Evolutionary conservation across 2,329 filamentous ascomycete species (phyloP), one percentile per base, ranked within the genome.

Genomic region (Epichloe hybrida): DNA sequence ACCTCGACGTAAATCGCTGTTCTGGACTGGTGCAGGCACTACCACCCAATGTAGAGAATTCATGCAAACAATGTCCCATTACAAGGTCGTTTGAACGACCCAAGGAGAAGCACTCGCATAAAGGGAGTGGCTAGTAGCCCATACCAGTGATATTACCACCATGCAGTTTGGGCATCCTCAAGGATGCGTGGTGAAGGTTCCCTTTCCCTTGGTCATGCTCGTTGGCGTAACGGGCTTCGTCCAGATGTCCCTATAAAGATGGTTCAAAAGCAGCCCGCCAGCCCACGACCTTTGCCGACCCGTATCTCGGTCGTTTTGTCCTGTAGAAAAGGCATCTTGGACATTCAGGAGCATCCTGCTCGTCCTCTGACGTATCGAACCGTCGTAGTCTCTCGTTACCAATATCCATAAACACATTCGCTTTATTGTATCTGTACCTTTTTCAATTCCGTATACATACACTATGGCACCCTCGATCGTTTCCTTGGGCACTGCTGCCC

Each of bases 401-500:
- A 7, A 20, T 50, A 31, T 52, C 40, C 36, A 27, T 53, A 40
- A 54, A 52, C 52, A 54, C 55, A 57, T 51, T 56, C 59, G 54
- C 62, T 61, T 61, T 51, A 31, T 9, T 3, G 27, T 31, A 4
- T 31, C 27, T 9, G 8, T 11, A 31, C 27, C 27, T 31, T 11
- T 3, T 31, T 9, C 27, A 31, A 17, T 31, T 31, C 8, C 27
- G 8, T 31, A 39, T 13, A 34, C 43, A 54, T 53, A 36, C 47
- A 54, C 52, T 31, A 73, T 73, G 70, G 66, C 67, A 52, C 66
- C 68, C 45, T 71, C 71, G 39, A 54, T 74, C 53, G 40, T 66
- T 55, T 62, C 64, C 51, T 58, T 73, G 47, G 64, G 66, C 59
- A 61, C 67, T 50, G 68, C 64, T 53, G 66, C 64, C 49, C 57